phyloP scores from a whole-genome alignment of 2,329 filamentous ascomycete species.

The Ascochyta rabiei region DNA sequence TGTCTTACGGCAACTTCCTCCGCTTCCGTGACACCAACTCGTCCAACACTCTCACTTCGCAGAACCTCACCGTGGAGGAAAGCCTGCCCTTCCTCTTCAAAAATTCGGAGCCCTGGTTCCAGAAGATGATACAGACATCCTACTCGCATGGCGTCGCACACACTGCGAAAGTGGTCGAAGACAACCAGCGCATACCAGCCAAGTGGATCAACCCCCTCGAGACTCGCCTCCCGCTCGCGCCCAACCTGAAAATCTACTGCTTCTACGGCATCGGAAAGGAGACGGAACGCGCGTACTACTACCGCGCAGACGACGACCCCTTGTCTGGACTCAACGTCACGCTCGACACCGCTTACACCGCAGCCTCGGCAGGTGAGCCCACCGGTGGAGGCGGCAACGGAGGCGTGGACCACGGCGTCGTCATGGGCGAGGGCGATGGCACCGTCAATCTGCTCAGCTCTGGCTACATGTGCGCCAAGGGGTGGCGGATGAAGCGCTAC shows the following conservation, averaged over 20 bases:
- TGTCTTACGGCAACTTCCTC: conserved; percentile 79
- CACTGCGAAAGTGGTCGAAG: conserved; percentile 78
- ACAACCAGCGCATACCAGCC: conserved; percentile 55
- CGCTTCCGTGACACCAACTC: conserved; percentile 76
- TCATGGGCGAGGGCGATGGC: conserved; percentile 94
- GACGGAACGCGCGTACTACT: conserved; percentile 92
- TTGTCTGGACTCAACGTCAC: conserved; percentile 70
- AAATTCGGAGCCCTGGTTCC: conserved; percentile 85
- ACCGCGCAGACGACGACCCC: conserved; percentile 72
- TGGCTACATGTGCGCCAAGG: conserved; percentile 96
- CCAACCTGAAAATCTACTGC: conserved; percentile 92
- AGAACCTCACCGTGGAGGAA: conserved; percentile 81
- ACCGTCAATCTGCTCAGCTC: conserved; percentile 91
- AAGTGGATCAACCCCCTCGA: conserved; percentile 98
- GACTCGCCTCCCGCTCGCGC: conserved; percentile 82
- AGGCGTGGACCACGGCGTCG: conserved; percentile 80
- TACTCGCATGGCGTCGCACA: conserved; percentile 92
- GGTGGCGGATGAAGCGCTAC: conserved; percentile 92
- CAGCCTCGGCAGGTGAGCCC: conserved; percentile 28
- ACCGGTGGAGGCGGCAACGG: conserved; percentile 7
- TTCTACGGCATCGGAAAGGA: conserved; percentile 96
- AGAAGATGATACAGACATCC: conserved; percentile 69
- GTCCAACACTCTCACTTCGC: conserved; percentile 52
- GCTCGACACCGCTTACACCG: conserved; percentile 59
- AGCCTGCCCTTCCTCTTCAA: conserved; percentile 79